phyloP scores from a whole-genome alignment of 805 yeast genomes.

The Candida nemodendra region DNA sequence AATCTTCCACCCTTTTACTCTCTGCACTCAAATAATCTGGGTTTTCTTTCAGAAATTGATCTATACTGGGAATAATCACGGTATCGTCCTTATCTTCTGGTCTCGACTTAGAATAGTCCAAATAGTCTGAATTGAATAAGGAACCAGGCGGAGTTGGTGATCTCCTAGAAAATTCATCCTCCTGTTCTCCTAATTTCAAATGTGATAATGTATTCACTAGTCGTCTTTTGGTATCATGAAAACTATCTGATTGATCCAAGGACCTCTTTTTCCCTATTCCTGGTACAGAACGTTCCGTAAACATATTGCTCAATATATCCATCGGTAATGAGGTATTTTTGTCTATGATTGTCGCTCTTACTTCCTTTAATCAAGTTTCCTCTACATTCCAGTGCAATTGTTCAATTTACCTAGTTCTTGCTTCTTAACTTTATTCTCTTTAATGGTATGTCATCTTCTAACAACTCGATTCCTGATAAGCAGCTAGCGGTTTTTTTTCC shows the following conservation, averaged over 20 bases:
- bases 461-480: too few relatives aligned
- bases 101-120: slow-evolving; percentile 1
- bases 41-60: slow-evolving; percentile 24
- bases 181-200: slow-evolving; percentile 1
- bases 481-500: too few relatives aligned
- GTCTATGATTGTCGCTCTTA: too few relatives aligned
- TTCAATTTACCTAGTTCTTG: too few relatives aligned
- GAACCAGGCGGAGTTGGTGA: slow-evolving; percentile 2
- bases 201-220: slow-evolving; percentile 10
- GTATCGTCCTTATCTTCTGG: slow-evolving; percentile 4
- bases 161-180: not conserved
- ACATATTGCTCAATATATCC: too few relatives aligned
- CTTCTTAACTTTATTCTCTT: too few relatives aligned
- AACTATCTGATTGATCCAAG: slow-evolving; percentile 5
- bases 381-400: too few relatives aligned
- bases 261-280: slow-evolving; percentile 6
- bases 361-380: too few relatives aligned
- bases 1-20: slow-evolving; percentile 8
- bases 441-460: too few relatives aligned
- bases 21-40: slow-evolving; percentile 14
- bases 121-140: slow-evolving; percentile 14
- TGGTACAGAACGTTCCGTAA: too few relatives aligned
- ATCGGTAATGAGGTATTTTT: too few relatives aligned
- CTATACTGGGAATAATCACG: slow-evolving; percentile 23
- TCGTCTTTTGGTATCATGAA: slow-evolving; percentile 13